These are phyloP conservation scores for Phytopythium sindhum DNA, from an alignment of 352 stramenopile genomes.

Conservation along the genomic window DNA sequence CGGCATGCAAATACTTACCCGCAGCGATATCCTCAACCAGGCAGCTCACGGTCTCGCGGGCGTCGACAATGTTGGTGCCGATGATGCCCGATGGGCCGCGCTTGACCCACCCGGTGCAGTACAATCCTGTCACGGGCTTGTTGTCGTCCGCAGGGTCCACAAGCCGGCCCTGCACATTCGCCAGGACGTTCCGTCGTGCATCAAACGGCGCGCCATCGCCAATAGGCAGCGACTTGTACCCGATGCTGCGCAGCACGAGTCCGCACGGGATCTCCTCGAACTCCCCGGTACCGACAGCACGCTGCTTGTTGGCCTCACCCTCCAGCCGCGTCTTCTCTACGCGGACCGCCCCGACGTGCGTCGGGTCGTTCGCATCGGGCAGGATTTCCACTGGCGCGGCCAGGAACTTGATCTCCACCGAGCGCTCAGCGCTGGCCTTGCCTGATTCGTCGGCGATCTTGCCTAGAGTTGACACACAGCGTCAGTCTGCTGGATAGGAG, in stretches of 20 bases:
- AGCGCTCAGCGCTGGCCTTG: slow-evolving; percentile 23
- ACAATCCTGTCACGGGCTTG: slow-evolving; percentile 78
- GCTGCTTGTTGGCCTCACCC: slow-evolving; percentile 80
- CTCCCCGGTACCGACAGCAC: slow-evolving; percentile 79
- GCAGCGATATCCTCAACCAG: slow-evolving; percentile 89
- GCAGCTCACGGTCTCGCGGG: slow-evolving; percentile 92
- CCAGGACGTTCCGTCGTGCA: slow-evolving; percentile 49
- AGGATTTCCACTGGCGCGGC: slow-evolving; percentile 80
- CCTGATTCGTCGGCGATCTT: slow-evolving; percentile 49
- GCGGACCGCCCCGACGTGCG: slow-evolving; percentile 59
- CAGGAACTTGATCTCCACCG: slow-evolving; percentile 91
- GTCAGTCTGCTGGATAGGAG: neutral
- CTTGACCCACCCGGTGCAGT: slow-evolving; percentile 97
- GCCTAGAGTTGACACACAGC: neutral
- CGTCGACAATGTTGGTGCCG: slow-evolving; percentile 97
- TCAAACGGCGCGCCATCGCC: slow-evolving; percentile 80
- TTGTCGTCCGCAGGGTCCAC: slow-evolving; percentile 31
- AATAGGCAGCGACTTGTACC: slow-evolving; percentile 91
- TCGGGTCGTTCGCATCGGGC: slow-evolving; percentile 38
- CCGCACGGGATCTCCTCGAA: slow-evolving; percentile 82
- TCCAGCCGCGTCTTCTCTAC: slow-evolving; percentile 89
- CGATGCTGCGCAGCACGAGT: slow-evolving; percentile 80
- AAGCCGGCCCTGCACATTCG: slow-evolving; percentile 59
- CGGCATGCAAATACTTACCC: slow-evolving; percentile 34
- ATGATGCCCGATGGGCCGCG: slow-evolving; percentile 97